Percentiles rank a stretch among this genome's conserved stretches.
Evolutionary conservation across 805 yeast species (phyloP).

Genomic region (Blastobotrys robertii): DNA sequence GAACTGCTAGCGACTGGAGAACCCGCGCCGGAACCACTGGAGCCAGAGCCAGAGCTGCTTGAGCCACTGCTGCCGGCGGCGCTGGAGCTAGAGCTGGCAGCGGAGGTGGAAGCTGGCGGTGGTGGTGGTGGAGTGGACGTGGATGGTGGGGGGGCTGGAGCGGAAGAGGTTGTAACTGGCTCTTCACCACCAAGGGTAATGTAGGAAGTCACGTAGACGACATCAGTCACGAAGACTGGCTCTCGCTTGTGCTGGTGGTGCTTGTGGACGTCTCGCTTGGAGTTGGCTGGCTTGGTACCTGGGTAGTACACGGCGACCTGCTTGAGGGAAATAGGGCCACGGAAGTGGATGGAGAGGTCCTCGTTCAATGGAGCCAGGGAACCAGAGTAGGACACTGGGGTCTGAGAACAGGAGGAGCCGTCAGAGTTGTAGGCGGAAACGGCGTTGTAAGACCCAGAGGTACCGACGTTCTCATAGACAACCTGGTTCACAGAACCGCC

Average conservation of each 20-base stretch:
- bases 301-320: conserved; percentile 84
- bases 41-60: conserved; percentile 10
- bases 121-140: conserved; percentile 19
- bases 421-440: conserved; percentile 67
- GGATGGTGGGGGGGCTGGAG: conserved; percentile 16
- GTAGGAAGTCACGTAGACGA: conserved; percentile 51
- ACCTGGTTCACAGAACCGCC: conserved; percentile 63
- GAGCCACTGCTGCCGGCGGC: conserved; percentile 1
- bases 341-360: conserved; percentile 79
- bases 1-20: conserved; percentile 18
- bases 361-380: conserved; percentile 71
- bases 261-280: conserved; percentile 45
- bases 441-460: conserved; percentile 71
- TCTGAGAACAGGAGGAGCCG: conserved; percentile 52
- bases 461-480: conserved; percentile 65
- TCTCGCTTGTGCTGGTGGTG: conserved; percentile 50
- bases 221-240: conserved; percentile 59
- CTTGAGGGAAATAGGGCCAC: conserved; percentile 74
- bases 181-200: conserved; percentile 5
- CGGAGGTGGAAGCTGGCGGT: conserved; percentile 14
- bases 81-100: conserved; percentile 16
- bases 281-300: conserved; percentile 36
- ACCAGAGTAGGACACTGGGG: conserved; percentile 54
- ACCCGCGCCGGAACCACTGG: conserved; percentile 14
- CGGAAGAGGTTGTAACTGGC: conserved; percentile 5